A percentile compares a stretch with the other conserved stretches of the same genome.
Conservation (phyloP, 257 asterid genomes). For the Parsonsia alboflavescens region DNA sequence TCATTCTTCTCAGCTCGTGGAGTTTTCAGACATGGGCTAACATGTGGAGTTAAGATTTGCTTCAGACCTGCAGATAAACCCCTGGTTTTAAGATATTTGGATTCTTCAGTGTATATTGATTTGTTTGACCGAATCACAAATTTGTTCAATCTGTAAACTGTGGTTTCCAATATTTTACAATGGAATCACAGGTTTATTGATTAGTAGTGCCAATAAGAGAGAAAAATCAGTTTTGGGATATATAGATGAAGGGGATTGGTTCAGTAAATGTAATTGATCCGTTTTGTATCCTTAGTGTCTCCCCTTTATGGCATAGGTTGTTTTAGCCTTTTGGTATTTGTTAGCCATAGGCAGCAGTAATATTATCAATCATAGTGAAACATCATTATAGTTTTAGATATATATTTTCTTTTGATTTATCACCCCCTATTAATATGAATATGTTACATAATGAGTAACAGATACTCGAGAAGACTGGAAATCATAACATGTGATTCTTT, state of each 20-base stretch:
- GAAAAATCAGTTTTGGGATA: background rate
- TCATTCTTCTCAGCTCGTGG: background rate
- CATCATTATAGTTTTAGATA: background rate
- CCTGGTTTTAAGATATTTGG: background rate
- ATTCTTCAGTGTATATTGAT: conserved; percentile 21
- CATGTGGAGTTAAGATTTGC: background rate
- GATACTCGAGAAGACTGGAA: background rate
- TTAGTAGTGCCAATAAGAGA: conserved; percentile 11
- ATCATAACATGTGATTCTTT: background rate
- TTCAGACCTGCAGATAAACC: background rate
- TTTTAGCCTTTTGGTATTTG: background rate
- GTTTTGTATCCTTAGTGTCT: background rate
- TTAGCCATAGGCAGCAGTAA: background rate
- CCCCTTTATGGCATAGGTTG: conserved; percentile 2
- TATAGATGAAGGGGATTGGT: background rate
- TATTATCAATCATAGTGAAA: background rate
- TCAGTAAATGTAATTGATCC: background rate
- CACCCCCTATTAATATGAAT: background rate
- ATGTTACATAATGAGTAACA: background rate
- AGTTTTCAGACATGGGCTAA: conserved; percentile 6
- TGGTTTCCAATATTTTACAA: conserved; percentile 36
- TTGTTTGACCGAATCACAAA: conserved; percentile 40
- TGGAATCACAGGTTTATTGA: conserved; percentile 8
- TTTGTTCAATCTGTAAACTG: conserved; percentile 50
- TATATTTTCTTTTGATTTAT: background rate